Base-by-base conservation (phyloP, 2,329 filamentous ascomycete species). In the Leptographium procerum region DNA sequence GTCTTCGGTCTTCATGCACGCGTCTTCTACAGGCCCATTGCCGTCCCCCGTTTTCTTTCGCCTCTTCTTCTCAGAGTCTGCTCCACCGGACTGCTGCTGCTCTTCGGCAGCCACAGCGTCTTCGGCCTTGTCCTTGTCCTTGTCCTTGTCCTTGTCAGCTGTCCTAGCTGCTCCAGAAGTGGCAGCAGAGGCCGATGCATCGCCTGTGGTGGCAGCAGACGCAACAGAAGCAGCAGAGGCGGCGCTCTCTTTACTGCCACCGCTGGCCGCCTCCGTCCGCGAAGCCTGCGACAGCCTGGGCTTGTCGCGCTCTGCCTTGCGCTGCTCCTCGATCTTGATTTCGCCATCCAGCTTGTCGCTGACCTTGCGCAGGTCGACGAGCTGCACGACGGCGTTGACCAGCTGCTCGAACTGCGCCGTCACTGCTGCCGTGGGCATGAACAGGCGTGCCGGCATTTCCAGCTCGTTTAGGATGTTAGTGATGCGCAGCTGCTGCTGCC, bases 261-360 rank as follows among this genome's bases (percentile, higher is more conserved):
- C n/a, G 34, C 22, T 26, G 45, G 13, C 31, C 33, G n/a, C 22
- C 9, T 52, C 26, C 2, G 11, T 33, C 55, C 51, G 59, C 52
- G 51, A 13, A 28, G 43, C 28, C 62, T 8, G 56, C 58, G n/a
- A 43, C 64, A 10, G 61, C 60, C 13, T 60, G 58, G 24, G 60
- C 61, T 58, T 80, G 64, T 76, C 77, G 36, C 73, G 74, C 67
- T 82, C 79, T 0, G 70, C 74, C 70, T 78, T 82, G 68, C 84
- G 81, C 1, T 76, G 77, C 65, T 78, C 74, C 66, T 84, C 77
- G 2, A 84, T 65, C 65, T 79, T 81, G 64, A 89, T 79, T 71
- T 92, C 88, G 14, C 77, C 81, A 62, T 89, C 85, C 34, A 91
- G 75, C 73, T 90, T 91, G 69, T 94, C 89, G 19, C 80, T 78